phyloP scores from a whole-genome alignment of 805 yeast genomes.

The Cyberlindnera samutprakarnensis region DNA sequence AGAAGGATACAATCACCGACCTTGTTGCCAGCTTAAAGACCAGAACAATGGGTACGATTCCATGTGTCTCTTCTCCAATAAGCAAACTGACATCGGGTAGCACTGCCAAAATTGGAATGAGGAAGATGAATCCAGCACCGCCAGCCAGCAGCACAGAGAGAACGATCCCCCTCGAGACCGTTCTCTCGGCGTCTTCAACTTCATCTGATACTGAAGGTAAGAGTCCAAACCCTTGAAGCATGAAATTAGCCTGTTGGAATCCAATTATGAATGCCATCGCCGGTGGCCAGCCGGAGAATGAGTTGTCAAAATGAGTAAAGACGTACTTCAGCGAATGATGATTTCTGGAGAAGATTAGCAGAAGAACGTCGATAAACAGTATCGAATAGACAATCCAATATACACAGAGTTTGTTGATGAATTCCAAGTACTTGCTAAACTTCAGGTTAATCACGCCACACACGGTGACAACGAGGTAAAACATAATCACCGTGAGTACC shows the following conservation, averaged over 20 bases:
- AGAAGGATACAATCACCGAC: conserved; percentile 60
- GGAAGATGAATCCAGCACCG: conserved; percentile 62
- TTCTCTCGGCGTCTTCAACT: conserved; percentile 65
- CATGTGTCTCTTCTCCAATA: conserved; percentile 45
- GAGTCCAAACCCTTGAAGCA: conserved; percentile 79
- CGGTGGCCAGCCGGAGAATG: conserved; percentile 70
- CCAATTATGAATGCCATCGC: conserved; percentile 70
- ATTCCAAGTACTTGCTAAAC: conserved; percentile 52
- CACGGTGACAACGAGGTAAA: conserved; percentile 44
- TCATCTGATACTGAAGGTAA: conserved; percentile 78
- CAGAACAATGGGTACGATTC: conserved; percentile 71
- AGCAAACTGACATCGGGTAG: conserved; percentile 56
- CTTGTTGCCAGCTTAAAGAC: conserved; percentile 67
- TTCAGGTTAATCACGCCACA: conserved; percentile 59
- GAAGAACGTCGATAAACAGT: conserved; percentile 53
- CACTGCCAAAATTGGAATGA: conserved; percentile 63
- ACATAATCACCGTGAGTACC: conserved; percentile 48
- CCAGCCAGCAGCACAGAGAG: conserved; percentile 58
- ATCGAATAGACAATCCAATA: conserved; percentile 71
- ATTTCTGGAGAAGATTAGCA: conserved; percentile 47
- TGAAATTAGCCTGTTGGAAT: conserved; percentile 69
- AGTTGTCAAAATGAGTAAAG: conserved; percentile 60
- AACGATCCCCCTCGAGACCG: conserved; percentile 68
- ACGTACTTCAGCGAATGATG: conserved; percentile 55
- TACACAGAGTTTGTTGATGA: conserved; percentile 60